Evolutionary conservation across 2,329 filamentous ascomycete genomes (phyloP).

Genomic region (Alternaria gaisen): DNA sequence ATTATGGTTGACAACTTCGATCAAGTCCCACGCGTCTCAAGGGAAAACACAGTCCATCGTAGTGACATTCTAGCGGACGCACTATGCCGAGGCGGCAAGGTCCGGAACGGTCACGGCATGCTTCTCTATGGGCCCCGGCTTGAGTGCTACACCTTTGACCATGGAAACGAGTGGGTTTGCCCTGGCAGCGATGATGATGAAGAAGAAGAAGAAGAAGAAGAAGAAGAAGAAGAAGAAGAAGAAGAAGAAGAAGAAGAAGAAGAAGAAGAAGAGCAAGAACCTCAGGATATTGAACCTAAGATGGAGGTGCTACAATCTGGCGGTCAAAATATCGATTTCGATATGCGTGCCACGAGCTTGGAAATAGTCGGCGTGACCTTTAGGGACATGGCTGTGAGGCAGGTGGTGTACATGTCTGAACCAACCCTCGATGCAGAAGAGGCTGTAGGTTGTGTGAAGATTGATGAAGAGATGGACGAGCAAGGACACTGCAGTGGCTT

Average conservation of each 20-base stretch:
- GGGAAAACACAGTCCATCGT: conserved; percentile 22
- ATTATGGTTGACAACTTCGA: conserved; percentile 38
- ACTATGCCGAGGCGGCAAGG: conserved; percentile 23
- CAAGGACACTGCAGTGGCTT: neutral
- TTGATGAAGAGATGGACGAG: neutral
- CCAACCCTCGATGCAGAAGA: neutral
- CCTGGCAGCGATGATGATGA: neutral
- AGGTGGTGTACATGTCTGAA: conserved; percentile 10
- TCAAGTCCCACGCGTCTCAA: conserved; percentile 17
- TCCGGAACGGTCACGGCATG: conserved; percentile 30
- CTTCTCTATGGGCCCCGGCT: conserved; percentile 36
- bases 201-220: neutral
- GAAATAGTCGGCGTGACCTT: conserved; percentile 14
- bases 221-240: neutral
- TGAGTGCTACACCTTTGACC: conserved; percentile 36
- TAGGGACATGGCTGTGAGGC: neutral
- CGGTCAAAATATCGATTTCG: conserved; percentile 5
- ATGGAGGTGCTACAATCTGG: neutral
- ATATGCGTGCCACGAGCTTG: conserved; percentile 14
- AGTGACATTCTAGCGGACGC: conserved; percentile 32
- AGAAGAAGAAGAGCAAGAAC: neutral
- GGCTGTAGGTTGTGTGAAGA: neutral
- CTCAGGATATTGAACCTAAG: neutral
- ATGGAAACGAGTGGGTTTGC: conserved; percentile 1
- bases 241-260: neutral